A percentile compares a stretch with the other conserved stretches of the same genome.
These are phyloP conservation scores for Carex littledalei DNA, from an alignment of 176 grass and related monocot genomes.

Conservation along the genomic window DNA sequence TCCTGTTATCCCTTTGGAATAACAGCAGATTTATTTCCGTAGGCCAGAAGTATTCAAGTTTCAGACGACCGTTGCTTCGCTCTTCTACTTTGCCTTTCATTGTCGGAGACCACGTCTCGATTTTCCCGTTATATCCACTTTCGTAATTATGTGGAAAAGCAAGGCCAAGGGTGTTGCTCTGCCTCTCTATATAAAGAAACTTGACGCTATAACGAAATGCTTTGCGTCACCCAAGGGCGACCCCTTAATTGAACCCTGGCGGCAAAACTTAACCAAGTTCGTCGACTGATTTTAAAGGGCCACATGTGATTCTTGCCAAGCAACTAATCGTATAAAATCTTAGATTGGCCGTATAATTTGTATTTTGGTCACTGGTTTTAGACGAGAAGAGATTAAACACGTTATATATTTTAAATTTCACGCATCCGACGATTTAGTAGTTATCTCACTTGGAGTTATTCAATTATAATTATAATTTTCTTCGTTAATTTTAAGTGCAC, in stretches of 20 bases:
- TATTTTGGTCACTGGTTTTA: too few relatives aligned
- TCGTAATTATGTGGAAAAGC: slow-evolving; percentile 18
- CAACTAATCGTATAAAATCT: not conserved
- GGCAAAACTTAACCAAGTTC: not conserved
- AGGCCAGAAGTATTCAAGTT: not conserved
- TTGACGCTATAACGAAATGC: not conserved
- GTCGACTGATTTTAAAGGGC: not conserved
- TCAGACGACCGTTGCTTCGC: slow-evolving; percentile 7
- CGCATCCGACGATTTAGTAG: too few relatives aligned
- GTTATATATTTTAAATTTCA: too few relatives aligned
- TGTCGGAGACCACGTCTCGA: not conserved
- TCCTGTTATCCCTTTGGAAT: too few relatives aligned
- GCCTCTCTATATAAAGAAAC: not conserved
- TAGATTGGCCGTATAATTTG: not conserved
- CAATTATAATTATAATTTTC: not conserved
- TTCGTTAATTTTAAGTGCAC: not conserved
- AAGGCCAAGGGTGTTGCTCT: not conserved
- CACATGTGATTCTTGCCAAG: not conserved
- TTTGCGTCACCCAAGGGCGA: not conserved
- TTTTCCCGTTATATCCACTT: slow-evolving; percentile 18
- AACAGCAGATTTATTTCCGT: too few relatives aligned
- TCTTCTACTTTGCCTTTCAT: not conserved
- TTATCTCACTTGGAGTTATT: too few relatives aligned
- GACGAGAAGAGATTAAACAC: too few relatives aligned
- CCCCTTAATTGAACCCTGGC: not conserved